Evolutionary conservation across 1,139 yeast genomes (phyloP).

Genomic region (Sugiyamaella neomexicana): DNA sequence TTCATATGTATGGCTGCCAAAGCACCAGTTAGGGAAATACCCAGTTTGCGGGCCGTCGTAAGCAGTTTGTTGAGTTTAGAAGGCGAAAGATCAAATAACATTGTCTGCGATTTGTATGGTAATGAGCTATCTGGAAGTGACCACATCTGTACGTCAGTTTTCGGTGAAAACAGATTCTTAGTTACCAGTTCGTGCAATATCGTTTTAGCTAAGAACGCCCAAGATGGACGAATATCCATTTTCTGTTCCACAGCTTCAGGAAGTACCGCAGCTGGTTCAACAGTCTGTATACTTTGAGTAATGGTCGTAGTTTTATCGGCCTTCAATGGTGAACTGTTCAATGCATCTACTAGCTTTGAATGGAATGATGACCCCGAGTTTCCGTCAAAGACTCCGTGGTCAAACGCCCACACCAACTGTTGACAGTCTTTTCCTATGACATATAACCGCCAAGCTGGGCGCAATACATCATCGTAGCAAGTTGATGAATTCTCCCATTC

Average conservation of each 20-base stretch:
- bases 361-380: constrained; percentile 30
- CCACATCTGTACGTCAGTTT: background rate
- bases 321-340: constrained; percentile 8
- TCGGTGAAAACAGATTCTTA: background rate
- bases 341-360: constrained; percentile 20
- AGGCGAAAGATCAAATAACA: constrained; percentile 19
- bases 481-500: constrained; percentile 9
- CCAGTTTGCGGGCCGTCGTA: constrained; percentile 14
- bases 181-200: constrained; percentile 5
- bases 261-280: constrained; percentile 5
- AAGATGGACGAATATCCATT: constrained; percentile 25
- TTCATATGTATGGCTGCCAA: constrained; percentile 21
- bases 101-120: constrained; percentile 23
- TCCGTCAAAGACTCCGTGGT: constrained; percentile 31
- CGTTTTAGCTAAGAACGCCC: background rate
- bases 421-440: constrained; percentile 20
- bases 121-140: background rate
- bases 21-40: constrained; percentile 20
- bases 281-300: constrained; percentile 7
- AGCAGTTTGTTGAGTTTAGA: constrained; percentile 17
- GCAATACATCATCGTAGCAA: constrained; percentile 18
- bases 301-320: background rate
- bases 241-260: constrained; percentile 21
- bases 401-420: constrained; percentile 28
- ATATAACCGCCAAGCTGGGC: constrained; percentile 29